These are phyloP conservation scores for Phytophthora tentaculata DNA, from an alignment of 352 stramenopile genomes.

Conservation along the genomic window DNA sequence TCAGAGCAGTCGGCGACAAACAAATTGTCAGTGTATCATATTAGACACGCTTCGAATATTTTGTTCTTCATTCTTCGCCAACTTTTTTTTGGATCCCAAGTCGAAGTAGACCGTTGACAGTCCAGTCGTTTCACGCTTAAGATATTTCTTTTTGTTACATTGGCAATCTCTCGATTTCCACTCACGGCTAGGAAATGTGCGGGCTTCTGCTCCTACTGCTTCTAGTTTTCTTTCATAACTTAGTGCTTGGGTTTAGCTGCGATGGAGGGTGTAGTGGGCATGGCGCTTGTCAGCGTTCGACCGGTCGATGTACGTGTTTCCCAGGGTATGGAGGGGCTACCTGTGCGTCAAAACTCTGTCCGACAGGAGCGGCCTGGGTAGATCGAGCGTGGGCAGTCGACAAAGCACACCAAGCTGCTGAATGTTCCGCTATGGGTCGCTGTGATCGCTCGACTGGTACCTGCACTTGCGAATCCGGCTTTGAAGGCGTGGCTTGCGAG, in stretches of 20 bases:
- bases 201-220: slow-evolving; percentile 12
- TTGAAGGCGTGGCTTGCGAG: slow-evolving; percentile 49
- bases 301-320: slow-evolving; percentile 85
- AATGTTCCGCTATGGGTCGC: slow-evolving; percentile 49
- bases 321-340: slow-evolving; percentile 73
- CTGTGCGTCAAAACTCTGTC: slow-evolving; percentile 61
- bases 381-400: slow-evolving; percentile 65
- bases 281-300: slow-evolving; percentile 53
- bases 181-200: background rate
- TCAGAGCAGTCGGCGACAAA: too few species aligned
- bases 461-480: slow-evolving; percentile 50
- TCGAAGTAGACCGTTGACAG: too few species aligned
- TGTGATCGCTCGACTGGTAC: slow-evolving; percentile 43
- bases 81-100: too few species aligned
- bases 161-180: background rate
- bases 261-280: slow-evolving; percentile 89
- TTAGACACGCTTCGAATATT: too few species aligned
- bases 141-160: background rate
- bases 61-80: too few species aligned
- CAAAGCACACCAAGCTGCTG: slow-evolving; percentile 74
- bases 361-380: slow-evolving; percentile 57
- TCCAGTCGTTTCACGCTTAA: too few species aligned
- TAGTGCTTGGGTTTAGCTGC: slow-evolving; percentile 44
- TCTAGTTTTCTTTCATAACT: slow-evolving; percentile 6
- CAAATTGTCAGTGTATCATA: too few species aligned